Conservation (phyloP, 257 asterid species). For the Solanum piurae region DNA sequence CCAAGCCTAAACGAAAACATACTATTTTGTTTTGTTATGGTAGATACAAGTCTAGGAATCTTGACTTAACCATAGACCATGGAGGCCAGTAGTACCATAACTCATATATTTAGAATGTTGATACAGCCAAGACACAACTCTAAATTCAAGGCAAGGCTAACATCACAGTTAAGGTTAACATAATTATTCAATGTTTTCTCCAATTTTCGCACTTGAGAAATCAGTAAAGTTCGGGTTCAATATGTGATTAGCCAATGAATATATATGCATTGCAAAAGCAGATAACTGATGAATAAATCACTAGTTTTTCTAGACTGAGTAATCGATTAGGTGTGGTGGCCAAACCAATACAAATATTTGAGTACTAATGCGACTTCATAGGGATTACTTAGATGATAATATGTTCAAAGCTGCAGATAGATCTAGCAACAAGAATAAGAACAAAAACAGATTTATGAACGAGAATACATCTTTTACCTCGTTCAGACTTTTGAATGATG, state of each 20-base stretch:
- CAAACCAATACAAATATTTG: background rate
- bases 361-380: background rate
- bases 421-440: background rate
- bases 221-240: background rate
- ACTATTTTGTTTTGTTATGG: background rate
- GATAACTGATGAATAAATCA: background rate
- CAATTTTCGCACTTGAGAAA: background rate
- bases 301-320: background rate
- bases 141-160: background rate
- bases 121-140: background rate
- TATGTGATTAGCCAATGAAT: background rate
- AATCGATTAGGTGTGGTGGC: background rate
- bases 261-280: background rate
- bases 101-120: background rate
- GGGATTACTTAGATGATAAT: background rate
- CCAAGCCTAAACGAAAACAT: background rate
- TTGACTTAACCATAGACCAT: background rate
- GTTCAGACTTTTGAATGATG: slow-evolving; percentile 68
- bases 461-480: slow-evolving; percentile 43
- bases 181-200: background rate
- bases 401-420: background rate
- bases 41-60: background rate
- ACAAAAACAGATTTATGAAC: background rate
- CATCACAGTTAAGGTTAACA: background rate
- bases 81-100: background rate